These are phyloP conservation scores for Solanum chilense DNA, from an alignment of 257 asterid species.

Conservation along the genomic window DNA sequence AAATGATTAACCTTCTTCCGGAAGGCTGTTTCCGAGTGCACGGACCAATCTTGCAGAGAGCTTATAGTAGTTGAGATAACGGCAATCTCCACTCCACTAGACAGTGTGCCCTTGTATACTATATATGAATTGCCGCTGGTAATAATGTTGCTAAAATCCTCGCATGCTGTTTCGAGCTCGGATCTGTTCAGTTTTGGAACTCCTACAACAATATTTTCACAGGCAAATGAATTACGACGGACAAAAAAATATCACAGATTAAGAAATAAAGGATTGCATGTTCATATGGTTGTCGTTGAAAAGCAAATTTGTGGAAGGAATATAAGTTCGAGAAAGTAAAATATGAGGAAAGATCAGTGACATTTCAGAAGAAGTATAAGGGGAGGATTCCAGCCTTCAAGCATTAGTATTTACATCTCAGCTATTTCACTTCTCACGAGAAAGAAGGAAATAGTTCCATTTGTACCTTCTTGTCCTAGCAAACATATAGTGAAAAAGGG, in stretches of 20 bases:
- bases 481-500: neutral
- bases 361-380: neutral
- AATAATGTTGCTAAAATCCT: conserved; percentile 90
- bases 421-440: neutral
- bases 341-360: neutral
- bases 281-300: neutral
- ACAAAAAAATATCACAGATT: neutral
- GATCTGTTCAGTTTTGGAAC: conserved; percentile 77
- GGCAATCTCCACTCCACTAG: conserved; percentile 91
- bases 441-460: neutral
- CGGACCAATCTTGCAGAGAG: conserved; percentile 61
- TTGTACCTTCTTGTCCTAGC: neutral
- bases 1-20: conserved; percentile 53
- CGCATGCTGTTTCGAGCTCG: conserved; percentile 89
- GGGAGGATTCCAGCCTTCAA: neutral
- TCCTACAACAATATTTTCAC: conserved; percentile 29
- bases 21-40: conserved; percentile 49
- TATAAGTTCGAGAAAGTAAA: neutral
- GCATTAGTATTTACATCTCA: neutral
- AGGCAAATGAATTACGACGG: neutral
- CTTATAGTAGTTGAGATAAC: conserved; percentile 60
- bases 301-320: neutral
- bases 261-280: neutral
- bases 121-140: conserved; percentile 26
- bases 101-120: conserved; percentile 78